Conservation (phyloP, 2,329 filamentous ascomycete species). For the Fusarium pseudocircinatum region DNA sequence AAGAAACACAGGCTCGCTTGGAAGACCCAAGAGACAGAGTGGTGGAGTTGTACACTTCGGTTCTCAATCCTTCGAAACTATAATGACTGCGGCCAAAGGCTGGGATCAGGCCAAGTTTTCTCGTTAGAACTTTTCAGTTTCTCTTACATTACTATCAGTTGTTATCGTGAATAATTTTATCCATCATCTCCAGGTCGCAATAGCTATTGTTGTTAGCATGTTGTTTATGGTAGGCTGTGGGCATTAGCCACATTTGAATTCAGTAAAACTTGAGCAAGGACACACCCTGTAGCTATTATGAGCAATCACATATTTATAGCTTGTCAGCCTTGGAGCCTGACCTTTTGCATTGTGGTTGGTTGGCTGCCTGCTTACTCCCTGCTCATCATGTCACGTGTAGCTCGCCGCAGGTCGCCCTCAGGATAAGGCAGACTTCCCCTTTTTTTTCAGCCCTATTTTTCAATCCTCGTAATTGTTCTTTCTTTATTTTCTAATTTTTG, state of each 20-base stretch:
- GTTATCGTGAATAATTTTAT: no score
- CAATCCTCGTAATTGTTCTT: accelerated
- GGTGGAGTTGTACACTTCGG: neutral
- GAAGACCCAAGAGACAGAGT: neutral
- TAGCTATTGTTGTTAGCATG: neutral
- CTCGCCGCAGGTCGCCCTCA: neutral
- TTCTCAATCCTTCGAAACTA: neutral
- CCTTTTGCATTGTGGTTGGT: neutral
- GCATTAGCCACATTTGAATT: accelerated
- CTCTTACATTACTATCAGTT: accelerated
- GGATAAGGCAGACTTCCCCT: neutral
- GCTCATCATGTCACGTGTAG: neutral
- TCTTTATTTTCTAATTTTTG: accelerated
- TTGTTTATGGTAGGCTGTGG: no score
- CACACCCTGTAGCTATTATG: neutral
- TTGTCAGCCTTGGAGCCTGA: neutral
- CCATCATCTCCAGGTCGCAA: neutral
- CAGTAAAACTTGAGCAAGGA: neutral
- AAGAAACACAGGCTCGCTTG: neutral
- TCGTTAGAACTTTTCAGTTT: neutral
- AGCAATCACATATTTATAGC: accelerated
- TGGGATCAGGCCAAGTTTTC: neutral
- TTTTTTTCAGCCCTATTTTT: neutral
- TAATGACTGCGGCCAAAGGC: neutral
- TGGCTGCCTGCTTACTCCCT: neutral